Evolutionary conservation across 495 filamentous ascomycete genomes (phyloP).

Genomic region (Neurospora hispaniola): DNA sequence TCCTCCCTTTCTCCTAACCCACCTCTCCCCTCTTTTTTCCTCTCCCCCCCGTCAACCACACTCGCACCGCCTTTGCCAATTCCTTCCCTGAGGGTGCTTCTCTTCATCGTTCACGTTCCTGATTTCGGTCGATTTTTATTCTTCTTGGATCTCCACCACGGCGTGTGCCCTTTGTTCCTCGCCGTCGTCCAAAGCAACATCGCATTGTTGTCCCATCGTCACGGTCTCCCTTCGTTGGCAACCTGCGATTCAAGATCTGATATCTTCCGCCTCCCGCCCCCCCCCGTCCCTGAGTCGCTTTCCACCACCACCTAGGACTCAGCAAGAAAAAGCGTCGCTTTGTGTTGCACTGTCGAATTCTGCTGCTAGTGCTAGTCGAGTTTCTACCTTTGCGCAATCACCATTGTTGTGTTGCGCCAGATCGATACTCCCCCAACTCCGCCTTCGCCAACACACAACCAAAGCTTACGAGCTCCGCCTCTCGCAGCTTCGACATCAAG

Average conservation of each 20-base stretch:
- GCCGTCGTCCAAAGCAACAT: conserved; percentile 4
- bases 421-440: background rate
- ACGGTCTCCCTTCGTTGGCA: conserved; percentile 1
- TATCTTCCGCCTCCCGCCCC: background rate
- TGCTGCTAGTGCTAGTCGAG: background rate
- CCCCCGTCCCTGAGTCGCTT: background rate
- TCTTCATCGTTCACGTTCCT: conserved; percentile 22
- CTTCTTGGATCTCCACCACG: conserved; percentile 13
- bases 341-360: background rate
- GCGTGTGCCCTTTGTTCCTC: conserved; percentile 12
- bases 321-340: background rate
- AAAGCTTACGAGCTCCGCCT: background rate
- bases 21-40: background rate
- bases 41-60: conserved; percentile 5
- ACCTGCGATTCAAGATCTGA: background rate
- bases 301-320: background rate
- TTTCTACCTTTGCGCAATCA: background rate
- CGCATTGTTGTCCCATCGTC: background rate
- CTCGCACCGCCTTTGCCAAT: conserved; percentile 30
- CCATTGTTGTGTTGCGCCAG: background rate
- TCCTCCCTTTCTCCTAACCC: conserved; percentile 2
- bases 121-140: conserved; percentile 19
- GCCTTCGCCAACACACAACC: background rate
- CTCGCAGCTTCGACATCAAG: background rate
- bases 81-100: conserved; percentile 22